phyloP scores from a whole-genome alignment of 2,329 filamentous ascomycete genomes.

The Phialocephala sp. region DNA sequence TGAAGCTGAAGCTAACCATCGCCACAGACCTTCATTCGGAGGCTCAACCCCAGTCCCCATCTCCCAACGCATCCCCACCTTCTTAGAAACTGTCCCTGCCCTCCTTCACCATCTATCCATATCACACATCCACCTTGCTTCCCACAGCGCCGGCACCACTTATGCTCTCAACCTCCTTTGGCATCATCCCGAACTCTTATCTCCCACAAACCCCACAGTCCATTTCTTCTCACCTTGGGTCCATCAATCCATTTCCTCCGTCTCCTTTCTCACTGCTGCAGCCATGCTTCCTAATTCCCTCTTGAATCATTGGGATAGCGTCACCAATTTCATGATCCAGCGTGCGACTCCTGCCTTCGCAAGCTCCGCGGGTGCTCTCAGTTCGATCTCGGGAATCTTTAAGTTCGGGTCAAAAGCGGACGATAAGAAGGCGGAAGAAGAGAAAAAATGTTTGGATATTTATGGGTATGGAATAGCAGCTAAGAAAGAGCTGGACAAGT shows the following conservation, averaged over 20 bases:
- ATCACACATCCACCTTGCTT: slow-evolving; percentile 46
- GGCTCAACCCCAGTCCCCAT: slow-evolving; percentile 48
- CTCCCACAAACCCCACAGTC: slow-evolving; percentile 39
- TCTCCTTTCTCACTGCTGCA: slow-evolving; percentile 24
- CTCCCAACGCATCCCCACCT: slow-evolving; percentile 45
- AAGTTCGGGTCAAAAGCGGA: slow-evolving; percentile 4
- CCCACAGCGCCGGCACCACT: slow-evolving; percentile 50
- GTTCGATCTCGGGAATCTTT: slow-evolving; percentile 19
- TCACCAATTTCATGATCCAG: slow-evolving; percentile 43
- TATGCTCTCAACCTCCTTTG: slow-evolving; percentile 50
- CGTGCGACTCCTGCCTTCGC: slow-evolving; percentile 40
- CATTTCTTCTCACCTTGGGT: slow-evolving; percentile 48
- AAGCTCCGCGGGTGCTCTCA: slow-evolving; percentile 24
- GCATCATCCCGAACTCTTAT: slow-evolving; percentile 43
- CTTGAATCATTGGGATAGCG: slow-evolving; percentile 41
- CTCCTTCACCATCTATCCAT: slow-evolving; percentile 47
- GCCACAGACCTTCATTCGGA: slow-evolving; percentile 50
- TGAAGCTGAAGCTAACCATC: neutral
- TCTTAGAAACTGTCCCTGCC: slow-evolving; percentile 49
- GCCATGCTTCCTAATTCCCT: slow-evolving; percentile 35
- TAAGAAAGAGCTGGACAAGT: slow-evolving; percentile 26
- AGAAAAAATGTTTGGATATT: slow-evolving; percentile 22
- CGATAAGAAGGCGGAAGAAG: slow-evolving; percentile 19
- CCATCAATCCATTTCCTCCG: slow-evolving; percentile 39
- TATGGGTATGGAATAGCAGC: slow-evolving; percentile 31